These are phyloP conservation scores for Ustilago shanxiensis DNA, from an alignment of 1,284 basidiomycete species.

Conservation along the genomic window DNA sequence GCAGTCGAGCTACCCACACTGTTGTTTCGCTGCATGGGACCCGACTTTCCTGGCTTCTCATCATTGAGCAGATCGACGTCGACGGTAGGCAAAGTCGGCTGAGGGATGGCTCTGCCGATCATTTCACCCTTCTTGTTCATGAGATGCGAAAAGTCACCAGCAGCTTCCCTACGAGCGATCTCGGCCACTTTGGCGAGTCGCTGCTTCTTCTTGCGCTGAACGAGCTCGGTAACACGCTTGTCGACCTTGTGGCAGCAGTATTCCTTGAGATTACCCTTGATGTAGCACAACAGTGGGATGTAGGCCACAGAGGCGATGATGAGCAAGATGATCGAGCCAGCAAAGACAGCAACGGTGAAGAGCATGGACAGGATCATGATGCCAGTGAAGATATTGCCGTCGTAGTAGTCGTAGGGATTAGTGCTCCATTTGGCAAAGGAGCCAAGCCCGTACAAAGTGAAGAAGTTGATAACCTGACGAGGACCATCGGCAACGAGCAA, in stretches of 20 bases:
- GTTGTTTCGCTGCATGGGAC: conserved; percentile 32
- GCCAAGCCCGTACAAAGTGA: conserved; percentile 92
- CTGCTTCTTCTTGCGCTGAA: conserved; percentile 90
- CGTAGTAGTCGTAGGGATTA: conserved; percentile 77
- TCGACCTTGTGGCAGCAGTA: conserved; percentile 99
- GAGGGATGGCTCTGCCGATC: conserved; percentile 84
- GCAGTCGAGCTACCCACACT: conserved; percentile 47
- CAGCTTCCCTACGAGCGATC: conserved; percentile 88
- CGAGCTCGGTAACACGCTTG: conserved; percentile 92
- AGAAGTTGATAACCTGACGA: conserved; percentile 93
- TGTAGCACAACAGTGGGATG: conserved; percentile 91
- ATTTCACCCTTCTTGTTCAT: conserved; percentile 93
- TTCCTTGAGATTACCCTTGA: conserved; percentile 94
- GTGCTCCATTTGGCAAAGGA: conserved; percentile 79
- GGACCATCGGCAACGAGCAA: conserved; percentile 94
- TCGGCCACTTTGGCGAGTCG: conserved; percentile 84
- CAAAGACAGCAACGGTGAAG: conserved; percentile 89
- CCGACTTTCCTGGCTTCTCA: conserved; percentile 70
- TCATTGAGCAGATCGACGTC: conserved; percentile 84
- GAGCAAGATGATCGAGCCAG: conserved; percentile 83
- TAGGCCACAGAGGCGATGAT: conserved; percentile 88
- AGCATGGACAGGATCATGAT: conserved; percentile 87
- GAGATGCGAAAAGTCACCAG: conserved; percentile 87
- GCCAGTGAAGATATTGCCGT: conserved; percentile 78
- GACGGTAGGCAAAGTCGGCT: conserved; percentile 93